Evolutionary conservation across 164 flowering plant species (phyloP).

Genomic region (Platanus orientalis): DNA sequence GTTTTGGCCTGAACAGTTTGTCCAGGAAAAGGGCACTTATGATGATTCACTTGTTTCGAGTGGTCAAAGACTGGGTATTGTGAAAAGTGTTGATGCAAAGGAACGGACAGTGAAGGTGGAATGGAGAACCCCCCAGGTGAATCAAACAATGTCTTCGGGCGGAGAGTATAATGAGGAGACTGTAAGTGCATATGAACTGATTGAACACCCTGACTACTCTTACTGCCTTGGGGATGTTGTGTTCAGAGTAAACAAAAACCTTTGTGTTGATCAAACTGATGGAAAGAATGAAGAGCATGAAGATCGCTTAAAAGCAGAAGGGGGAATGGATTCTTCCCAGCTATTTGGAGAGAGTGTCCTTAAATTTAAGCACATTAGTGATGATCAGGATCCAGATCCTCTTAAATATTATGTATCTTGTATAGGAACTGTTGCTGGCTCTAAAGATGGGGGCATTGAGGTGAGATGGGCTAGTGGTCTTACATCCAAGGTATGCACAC

Average conservation of each 20-base stretch:
- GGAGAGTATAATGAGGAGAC: slow-evolving; percentile 39
- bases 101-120: slow-evolving; percentile 70
- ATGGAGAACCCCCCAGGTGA: slow-evolving; percentile 35
- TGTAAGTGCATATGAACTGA: slow-evolving; percentile 80
- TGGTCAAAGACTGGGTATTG: slow-evolving; percentile 60
- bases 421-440: slow-evolving; percentile 65
- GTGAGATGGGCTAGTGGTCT: slow-evolving; percentile 86
- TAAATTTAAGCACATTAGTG: slow-evolving; percentile 9
- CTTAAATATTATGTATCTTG: slow-evolving; percentile 30
- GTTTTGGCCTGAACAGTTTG: slow-evolving; percentile 79
- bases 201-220: slow-evolving; percentile 78
- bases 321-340: slow-evolving; percentile 5
- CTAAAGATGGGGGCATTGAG: slow-evolving; percentile 54
- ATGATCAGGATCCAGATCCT: slow-evolving; percentile 12
- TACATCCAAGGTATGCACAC: slow-evolving; percentile 51
- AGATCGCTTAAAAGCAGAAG: slow-evolving; percentile 5
- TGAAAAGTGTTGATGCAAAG: slow-evolving; percentile 56
- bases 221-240: slow-evolving; percentile 73
- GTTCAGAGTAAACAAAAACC: slow-evolving; percentile 28
- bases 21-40: slow-evolving; percentile 45
- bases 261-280: slow-evolving; percentile 18
- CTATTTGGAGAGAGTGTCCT: slow-evolving; percentile 10
- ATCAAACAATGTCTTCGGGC: slow-evolving; percentile 10
- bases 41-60: slow-evolving; percentile 37
- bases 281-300: slow-evolving; percentile 9